These are phyloP conservation scores for Boletus bicolor DNA, from an alignment of 768 basidiomycete genomes.

Conservation along the genomic window DNA sequence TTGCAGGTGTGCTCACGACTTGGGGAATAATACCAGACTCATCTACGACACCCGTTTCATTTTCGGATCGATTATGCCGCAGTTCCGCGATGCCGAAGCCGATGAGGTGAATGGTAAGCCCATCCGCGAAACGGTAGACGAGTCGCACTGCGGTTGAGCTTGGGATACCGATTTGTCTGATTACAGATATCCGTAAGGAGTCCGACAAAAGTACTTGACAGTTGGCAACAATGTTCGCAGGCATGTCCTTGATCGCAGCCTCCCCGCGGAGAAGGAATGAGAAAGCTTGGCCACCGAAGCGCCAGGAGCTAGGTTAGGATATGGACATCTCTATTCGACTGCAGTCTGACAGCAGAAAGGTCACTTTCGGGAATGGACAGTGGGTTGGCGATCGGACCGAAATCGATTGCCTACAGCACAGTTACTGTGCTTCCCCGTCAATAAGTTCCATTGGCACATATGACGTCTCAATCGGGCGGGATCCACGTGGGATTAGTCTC, in stretches of 20 bases:
- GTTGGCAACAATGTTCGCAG: not conserved
- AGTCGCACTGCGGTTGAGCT: not conserved
- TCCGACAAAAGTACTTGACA: not conserved
- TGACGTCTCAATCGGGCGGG: not conserved
- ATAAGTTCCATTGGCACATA: not conserved
- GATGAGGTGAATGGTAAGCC: not conserved
- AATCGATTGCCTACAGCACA: not conserved
- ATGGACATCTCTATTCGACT: not conserved
- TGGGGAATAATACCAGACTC: no score
- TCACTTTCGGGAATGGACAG: not conserved
- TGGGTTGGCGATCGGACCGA: not conserved
- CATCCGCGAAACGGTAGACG: not conserved
- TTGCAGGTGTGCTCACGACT: not conserved
- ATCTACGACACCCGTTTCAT: not conserved
- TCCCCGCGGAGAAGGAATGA: not conserved
- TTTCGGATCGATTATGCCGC: no score
- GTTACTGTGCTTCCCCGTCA: not conserved
- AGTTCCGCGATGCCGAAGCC: not conserved
- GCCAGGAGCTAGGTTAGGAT: not conserved
- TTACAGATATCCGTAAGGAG: not conserved
- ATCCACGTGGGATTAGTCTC: not conserved
- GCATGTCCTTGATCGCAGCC: not conserved
- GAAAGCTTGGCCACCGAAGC: not conserved
- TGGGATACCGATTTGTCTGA: not conserved
- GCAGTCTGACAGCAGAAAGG: not conserved